Base-by-base conservation (phyloP, 176 grass and related monocot species). In the Oryza punctata region DNA sequence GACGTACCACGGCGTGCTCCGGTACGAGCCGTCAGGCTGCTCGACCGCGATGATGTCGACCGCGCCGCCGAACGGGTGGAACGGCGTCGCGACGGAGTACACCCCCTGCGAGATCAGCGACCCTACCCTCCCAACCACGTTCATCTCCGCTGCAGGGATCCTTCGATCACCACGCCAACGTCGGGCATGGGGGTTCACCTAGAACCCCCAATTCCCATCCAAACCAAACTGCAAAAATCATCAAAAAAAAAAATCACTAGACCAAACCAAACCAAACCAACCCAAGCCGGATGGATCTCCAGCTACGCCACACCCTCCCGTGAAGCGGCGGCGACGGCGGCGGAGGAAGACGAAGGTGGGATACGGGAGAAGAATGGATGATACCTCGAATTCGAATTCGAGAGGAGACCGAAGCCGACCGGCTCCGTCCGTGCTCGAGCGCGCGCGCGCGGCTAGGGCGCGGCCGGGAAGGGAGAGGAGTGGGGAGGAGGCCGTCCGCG, bases 1-100 rank as follows among this genome's bases (percentile, higher is more conserved):
- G n/a, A 99, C 96, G 6, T 99, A 99, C 96, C 96, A 99, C 12
- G 96, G 96, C n/a, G 93, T 99, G 80, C 77, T 99, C 32, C 93
- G 87, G 78, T 94, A 99, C 0, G 96, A 94, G n/a, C 96, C 96
- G 82, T 99, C 96, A 29, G 87, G 91, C 82, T 99, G 96, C 85
- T 94, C 91, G 63, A 99, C 96, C 1, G 82, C 96, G 54, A 99
- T 91, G 28, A 99, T 92, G 86, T 99, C 96, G 6, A 99, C 96
- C 0, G 96, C 96, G 3, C 96, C 96, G 59, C 96, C 96, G 28
- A 99, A 99, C 0, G 96, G 96, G 67, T 99, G 96, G 84, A 99
- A 99, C 32, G 96, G 93, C 27, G 96, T 99, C 26, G 93, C 96
- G 10, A 99, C 96, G 0, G 96, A 99, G 70, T 99, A 99, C 52